Base-by-base conservation (phyloP, 1,139 yeast species). In the Saccharomyces hybrid region DNA sequence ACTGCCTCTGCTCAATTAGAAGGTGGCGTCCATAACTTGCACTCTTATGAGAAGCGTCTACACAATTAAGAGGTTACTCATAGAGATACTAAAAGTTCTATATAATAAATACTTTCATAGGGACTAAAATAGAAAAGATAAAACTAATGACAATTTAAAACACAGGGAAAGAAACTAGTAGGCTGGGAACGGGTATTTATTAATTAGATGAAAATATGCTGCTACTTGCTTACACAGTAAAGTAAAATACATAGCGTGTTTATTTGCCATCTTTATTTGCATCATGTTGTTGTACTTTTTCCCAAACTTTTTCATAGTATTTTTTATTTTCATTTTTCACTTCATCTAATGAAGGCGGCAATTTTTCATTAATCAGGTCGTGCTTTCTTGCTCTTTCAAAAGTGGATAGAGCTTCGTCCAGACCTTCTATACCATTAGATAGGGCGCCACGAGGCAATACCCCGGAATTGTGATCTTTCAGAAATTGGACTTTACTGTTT, bases 1-100 rank as follows among this genome's bases (percentile, higher is more conserved):
- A 90, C 99, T 64, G 96, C 98, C 54, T 88, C 97, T 70, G 97
- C 99, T 59, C 99, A 93, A 81, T 81, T 90, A 64, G 99, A 93
- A 78, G 99, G 99, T 78, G 98, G 98, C 74, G 95, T 93, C 60
- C 89, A 89, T 77, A 93, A 96, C 71, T 82, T 95, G 75, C 91
- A 89, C 81, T 90, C 97, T 59, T 93, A 88, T 73, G 99, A 93
- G 78, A 93, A 93, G 84, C 90, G 96, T 76, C 81, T 93, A 72
- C 96, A 89, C 81, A 89, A 89, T 73, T 88, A 80, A 68, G 53
- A 13, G 48, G 25, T 31, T 7, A 9, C 27, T 50, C 26, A 23
- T 4, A 44, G 23, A 23, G 20, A 20, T 38, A 20, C 9, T 20
- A 16, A 16, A 38, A 38, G 44, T 38, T 38, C 11, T 27, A 47